phyloP scores from a whole-genome alignment of 139 green algal species.

The Edaphochlamys debaryana region DNA sequence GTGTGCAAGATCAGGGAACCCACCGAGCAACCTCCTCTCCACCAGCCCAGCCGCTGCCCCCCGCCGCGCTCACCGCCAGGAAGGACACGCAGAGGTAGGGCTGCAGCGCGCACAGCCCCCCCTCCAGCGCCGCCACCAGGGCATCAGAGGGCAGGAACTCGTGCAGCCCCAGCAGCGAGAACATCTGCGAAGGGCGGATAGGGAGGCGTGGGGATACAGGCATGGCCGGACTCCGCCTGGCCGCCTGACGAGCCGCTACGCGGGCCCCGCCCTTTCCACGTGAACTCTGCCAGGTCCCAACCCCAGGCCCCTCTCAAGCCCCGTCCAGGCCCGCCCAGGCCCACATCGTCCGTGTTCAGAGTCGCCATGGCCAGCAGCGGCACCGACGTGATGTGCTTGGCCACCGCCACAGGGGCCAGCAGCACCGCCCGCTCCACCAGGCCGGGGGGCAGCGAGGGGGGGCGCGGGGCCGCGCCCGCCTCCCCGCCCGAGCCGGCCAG shows the following conservation, averaged over 20 bases:
- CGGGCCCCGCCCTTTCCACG: too few relatives aligned
- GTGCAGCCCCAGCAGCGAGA: slow-evolving; percentile 54
- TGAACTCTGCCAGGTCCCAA: too few relatives aligned
- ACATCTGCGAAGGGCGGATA: slow-evolving; percentile 41
- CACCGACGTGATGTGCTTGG: slow-evolving; percentile 51
- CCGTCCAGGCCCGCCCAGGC: too few relatives aligned
- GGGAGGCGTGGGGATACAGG: too few relatives aligned
- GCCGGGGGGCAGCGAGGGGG: neutral
- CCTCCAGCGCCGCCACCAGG: slow-evolving; percentile 42
- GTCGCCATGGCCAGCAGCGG: slow-evolving; percentile 51
- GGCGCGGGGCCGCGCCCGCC: neutral
- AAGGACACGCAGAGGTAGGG: slow-evolving; percentile 47
- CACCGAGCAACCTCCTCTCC: too few relatives aligned
- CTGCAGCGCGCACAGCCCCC: slow-evolving; percentile 38
- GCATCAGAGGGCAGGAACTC: slow-evolving; percentile 61
- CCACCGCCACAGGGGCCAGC: slow-evolving; percentile 63
- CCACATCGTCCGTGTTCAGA: slow-evolving; percentile 30
- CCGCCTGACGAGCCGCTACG: too few relatives aligned
- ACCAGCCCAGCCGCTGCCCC: neutral
- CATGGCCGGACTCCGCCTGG: too few relatives aligned
- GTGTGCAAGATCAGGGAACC: too few relatives aligned
- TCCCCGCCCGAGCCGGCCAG: slow-evolving; percentile 29
- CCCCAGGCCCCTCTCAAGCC: too few relatives aligned
- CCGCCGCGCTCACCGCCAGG: neutral
- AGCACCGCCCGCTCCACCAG: slow-evolving; percentile 39